phyloP scores from a whole-genome alignment of 306 rosid species.

The Pyrus pyrifolia region DNA sequence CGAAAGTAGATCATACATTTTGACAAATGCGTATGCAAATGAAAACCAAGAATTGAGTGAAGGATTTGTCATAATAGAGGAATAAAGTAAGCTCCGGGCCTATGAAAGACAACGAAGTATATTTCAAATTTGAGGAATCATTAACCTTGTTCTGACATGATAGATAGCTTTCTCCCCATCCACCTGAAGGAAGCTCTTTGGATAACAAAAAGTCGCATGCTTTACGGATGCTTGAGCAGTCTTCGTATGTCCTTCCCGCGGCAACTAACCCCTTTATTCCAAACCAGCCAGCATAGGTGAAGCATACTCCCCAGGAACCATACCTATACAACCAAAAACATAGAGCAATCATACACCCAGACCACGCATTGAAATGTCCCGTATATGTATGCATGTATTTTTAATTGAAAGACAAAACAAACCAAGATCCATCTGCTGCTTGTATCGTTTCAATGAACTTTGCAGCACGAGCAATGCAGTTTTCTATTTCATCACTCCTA shows the following conservation, averaged over 20 bases:
- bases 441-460: constrained; percentile 31
- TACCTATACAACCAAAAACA: constrained; percentile 16
- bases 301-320: constrained; percentile 40
- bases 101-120: not conserved
- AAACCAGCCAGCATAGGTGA: constrained; percentile 40
- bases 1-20: not conserved
- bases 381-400: not conserved
- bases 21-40: not conserved
- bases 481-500: constrained; percentile 25
- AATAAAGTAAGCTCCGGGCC: not conserved
- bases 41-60: no score
- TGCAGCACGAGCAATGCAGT: constrained; percentile 21
- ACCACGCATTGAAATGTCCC: no score
- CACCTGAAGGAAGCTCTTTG: constrained; percentile 33
- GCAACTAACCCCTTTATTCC: constrained; percentile 31
- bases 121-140: not conserved
- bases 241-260: constrained; percentile 29
- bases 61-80: not conserved
- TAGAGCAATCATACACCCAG: not conserved
- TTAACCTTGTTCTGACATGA: constrained; percentile 35
- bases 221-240: constrained; percentile 23
- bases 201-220: constrained; percentile 28
- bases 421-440: constrained; percentile 35
- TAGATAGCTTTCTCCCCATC: constrained; percentile 39
- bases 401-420: not conserved